Percentiles rank a stretch among this genome's conserved stretches.
Evolutionary conservation across 306 rosid genomes (phyloP).

Genomic region (Potentilla sterilis): DNA sequence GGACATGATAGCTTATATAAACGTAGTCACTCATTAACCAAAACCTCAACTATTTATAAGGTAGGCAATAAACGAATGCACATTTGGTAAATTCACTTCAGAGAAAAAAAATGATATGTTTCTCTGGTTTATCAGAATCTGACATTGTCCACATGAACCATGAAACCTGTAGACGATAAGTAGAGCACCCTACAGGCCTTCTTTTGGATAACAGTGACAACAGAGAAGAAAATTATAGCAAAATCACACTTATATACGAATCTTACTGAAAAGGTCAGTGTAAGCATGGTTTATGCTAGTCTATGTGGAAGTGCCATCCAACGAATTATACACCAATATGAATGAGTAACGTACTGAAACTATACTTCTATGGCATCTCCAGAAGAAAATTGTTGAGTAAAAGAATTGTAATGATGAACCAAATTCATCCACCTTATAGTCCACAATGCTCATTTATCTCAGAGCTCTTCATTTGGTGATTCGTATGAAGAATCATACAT

Average conservation of each 20-base stretch:
- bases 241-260: neutral
- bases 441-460: slow-evolving; percentile 48
- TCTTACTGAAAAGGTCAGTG: neutral
- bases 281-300: neutral
- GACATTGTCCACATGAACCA: neutral
- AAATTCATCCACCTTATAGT: slow-evolving; percentile 38
- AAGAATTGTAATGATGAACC: slow-evolving; percentile 12
- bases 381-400: neutral
- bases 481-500: slow-evolving; percentile 8
- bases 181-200: neutral
- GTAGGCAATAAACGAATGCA: neutral
- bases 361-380: slow-evolving; percentile 4
- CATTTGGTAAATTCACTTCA: neutral
- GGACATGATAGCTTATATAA: neutral
- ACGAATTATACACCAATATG: neutral
- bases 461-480: slow-evolving; percentile 24
- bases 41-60: neutral
- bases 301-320: neutral
- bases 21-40: neutral
- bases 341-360: neutral
- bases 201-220: neutral
- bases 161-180: neutral
- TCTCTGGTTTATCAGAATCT: neutral
- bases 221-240: neutral
- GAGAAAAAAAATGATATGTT: neutral